A percentile compares a stretch with the other conserved stretches of the same genome.
phyloP scores from a whole-genome alignment of 163 green algal genomes.

The Chloromonas sp. region DNA sequence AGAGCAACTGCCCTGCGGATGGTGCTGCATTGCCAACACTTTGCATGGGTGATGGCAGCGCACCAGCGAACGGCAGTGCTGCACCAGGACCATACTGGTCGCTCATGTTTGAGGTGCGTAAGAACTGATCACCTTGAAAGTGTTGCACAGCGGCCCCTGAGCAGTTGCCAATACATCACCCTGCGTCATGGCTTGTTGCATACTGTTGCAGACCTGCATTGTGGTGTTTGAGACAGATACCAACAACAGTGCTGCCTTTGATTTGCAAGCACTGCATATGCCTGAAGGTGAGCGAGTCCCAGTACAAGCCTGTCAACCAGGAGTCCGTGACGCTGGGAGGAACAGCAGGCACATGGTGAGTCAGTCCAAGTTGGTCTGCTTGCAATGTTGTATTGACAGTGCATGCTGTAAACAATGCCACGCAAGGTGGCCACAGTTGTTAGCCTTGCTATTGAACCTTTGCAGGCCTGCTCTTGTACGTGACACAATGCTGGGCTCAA shows the following conservation, averaged over 20 bases:
- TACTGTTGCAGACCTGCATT: no score
- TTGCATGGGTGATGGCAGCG: slow-evolving; percentile 56
- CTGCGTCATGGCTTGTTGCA: no score
- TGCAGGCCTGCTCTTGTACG: slow-evolving; percentile 59
- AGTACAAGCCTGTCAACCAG: slow-evolving; percentile 73
- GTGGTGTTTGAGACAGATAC: no score
- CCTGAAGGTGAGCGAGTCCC: slow-evolving; percentile 54
- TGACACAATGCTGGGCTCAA: slow-evolving; percentile 69
- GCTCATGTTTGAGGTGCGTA: slow-evolving; percentile 74
- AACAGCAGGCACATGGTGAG: slow-evolving; percentile 42
- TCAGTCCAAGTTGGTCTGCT: slow-evolving; percentile 2
- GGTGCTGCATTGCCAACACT: slow-evolving; percentile 65
- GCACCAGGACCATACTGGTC: slow-evolving; percentile 76
- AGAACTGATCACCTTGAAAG: no score
- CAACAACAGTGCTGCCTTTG: no score
- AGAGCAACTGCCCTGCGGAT: slow-evolving; percentile 68
- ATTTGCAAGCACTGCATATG: no score
- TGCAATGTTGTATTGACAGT: neutral
- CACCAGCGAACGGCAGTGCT: neutral
- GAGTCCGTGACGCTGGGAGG: slow-evolving; percentile 42
- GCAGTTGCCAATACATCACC: no score
- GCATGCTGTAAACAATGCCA: neutral
- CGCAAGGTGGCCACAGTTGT: neutral
- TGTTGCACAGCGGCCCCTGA: neutral
- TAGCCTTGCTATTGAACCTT: neutral